phyloP scores from a whole-genome alignment of 306 rosid genomes.

The Hippophae rhamnoides region DNA sequence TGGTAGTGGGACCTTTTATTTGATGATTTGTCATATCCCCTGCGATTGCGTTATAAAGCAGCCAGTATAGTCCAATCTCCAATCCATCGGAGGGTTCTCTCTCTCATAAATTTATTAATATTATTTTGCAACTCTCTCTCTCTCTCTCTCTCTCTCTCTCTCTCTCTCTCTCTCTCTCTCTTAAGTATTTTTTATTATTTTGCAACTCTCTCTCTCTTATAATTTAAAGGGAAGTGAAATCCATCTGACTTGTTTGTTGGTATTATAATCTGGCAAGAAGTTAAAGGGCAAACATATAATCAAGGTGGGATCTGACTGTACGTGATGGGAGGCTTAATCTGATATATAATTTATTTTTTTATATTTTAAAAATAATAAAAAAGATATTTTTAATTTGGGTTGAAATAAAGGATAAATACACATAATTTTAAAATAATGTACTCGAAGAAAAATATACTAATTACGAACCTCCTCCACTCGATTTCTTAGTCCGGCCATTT shows the following conservation, averaged over 20 bases:
- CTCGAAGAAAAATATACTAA: too few relatives aligned
- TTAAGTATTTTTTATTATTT: background rate
- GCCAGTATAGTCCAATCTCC: conserved; percentile 3
- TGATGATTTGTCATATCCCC: conserved; percentile 56
- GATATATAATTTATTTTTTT: too few relatives aligned
- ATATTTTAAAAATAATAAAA: too few relatives aligned
- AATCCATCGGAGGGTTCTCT: background rate
- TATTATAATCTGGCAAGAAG: conserved; percentile 38
- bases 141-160: conserved; percentile 10
- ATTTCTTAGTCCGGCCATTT: conserved; percentile 30
- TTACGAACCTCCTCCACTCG: too few relatives aligned
- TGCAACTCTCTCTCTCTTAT: conserved; percentile 17
- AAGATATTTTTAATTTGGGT: too few relatives aligned
- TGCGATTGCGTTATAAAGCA: conserved; percentile 43
- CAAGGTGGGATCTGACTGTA: conserved; percentile 58
- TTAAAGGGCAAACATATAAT: conserved; percentile 39
- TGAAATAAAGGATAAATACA: too few relatives aligned
- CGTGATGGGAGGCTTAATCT: too few relatives aligned
- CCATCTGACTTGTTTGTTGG: conserved; percentile 42
- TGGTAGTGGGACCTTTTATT: conserved; percentile 33
- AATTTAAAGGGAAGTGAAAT: conserved; percentile 26
- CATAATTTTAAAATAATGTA: too few relatives aligned
- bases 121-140: conserved; percentile 4
- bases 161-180: conserved; percentile 13
- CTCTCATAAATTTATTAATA: conserved; percentile 16